A percentile compares a stretch with the other conserved stretches of the same genome.
Conservation (phyloP, 352 stramenopile species). For the Aphanomyces stellatus region DNA sequence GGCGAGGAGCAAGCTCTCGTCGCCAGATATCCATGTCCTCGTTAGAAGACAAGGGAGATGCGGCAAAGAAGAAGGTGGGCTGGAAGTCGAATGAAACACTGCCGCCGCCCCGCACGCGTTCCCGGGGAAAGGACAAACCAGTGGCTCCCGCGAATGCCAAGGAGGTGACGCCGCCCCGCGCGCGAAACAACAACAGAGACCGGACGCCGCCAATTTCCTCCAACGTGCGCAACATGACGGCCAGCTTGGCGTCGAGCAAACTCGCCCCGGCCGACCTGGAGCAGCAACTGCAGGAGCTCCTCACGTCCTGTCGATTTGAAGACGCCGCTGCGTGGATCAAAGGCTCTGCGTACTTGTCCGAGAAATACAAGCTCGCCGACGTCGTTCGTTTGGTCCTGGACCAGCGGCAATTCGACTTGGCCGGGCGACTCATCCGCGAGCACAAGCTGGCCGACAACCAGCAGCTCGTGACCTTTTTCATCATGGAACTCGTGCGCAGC, state of each 20-base stretch:
- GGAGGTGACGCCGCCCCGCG: background rate
- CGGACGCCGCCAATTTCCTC: background rate
- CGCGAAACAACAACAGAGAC: no score
- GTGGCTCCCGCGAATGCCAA: background rate
- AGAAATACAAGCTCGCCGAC: slow-evolving; percentile 72
- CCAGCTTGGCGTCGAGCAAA: background rate
- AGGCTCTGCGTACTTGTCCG: slow-evolving; percentile 31
- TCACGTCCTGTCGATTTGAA: slow-evolving; percentile 36
- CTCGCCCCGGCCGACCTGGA: slow-evolving; percentile 36
- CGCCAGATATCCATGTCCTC: background rate
- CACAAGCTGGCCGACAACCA: slow-evolving; percentile 55
- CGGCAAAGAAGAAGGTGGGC: slow-evolving; percentile 1
- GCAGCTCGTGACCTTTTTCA: slow-evolving; percentile 68
- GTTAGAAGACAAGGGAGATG: slow-evolving; percentile 1
- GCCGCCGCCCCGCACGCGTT: background rate
- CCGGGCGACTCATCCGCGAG: slow-evolving; percentile 64
- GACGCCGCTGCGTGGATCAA: slow-evolving; percentile 69
- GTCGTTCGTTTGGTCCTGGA: slow-evolving; percentile 73
- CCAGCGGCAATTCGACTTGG: slow-evolving; percentile 43
- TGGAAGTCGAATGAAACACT: background rate
- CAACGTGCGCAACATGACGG: background rate
- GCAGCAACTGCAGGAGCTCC: slow-evolving; percentile 40
- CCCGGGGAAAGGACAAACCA: slow-evolving; percentile 11
- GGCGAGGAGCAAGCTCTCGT: no score
- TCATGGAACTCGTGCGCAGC: slow-evolving; percentile 65